Percentiles rank a stretch among this genome's conserved stretches.
Conservation (phyloP, 805 yeast genomes). For the Candida odintsovae region DNA sequence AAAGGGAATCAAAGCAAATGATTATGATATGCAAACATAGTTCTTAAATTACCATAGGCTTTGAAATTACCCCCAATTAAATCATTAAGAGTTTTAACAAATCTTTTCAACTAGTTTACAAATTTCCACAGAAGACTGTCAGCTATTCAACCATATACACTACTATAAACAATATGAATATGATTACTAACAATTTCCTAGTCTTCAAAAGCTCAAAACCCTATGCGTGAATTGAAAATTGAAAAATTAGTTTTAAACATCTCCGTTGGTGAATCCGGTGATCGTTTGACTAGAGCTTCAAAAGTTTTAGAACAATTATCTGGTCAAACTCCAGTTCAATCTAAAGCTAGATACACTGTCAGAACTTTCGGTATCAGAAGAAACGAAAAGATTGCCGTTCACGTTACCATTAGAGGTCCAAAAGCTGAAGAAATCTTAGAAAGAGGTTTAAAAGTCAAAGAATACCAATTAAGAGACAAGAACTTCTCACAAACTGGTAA, state of each 20-base stretch:
- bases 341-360: slow-evolving; percentile 99
- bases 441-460: slow-evolving; percentile 99
- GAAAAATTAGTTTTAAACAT: slow-evolving; percentile 99
- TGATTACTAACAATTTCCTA: slow-evolving; percentile 16
- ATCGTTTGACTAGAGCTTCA: slow-evolving; percentile 99
- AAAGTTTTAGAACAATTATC: slow-evolving; percentile 99
- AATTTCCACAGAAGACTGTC: background rate
- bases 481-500: slow-evolving; percentile 99
- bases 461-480: slow-evolving; percentile 89
- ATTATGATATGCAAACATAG: background rate
- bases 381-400: slow-evolving; percentile 99
- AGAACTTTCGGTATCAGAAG: slow-evolving; percentile 99
- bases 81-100: background rate
- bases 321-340: slow-evolving; percentile 99
- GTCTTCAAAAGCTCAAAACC: slow-evolving; percentile 71
- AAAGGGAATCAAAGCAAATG: background rate
- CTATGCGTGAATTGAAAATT: slow-evolving; percentile 98
- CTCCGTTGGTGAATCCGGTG: slow-evolving; percentile 99
- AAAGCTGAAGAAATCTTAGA: slow-evolving; percentile 99
- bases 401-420: slow-evolving; percentile 99
- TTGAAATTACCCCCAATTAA: background rate
- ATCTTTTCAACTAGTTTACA: too few species aligned
- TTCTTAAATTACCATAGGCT: background rate
- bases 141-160: background rate
- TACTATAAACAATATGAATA: background rate